Percentiles rank a stretch among this genome's conserved stretches.
Evolutionary conservation across 2,329 filamentous ascomycete species (phyloP).

Genomic region (Fusarium nematophilum): DNA sequence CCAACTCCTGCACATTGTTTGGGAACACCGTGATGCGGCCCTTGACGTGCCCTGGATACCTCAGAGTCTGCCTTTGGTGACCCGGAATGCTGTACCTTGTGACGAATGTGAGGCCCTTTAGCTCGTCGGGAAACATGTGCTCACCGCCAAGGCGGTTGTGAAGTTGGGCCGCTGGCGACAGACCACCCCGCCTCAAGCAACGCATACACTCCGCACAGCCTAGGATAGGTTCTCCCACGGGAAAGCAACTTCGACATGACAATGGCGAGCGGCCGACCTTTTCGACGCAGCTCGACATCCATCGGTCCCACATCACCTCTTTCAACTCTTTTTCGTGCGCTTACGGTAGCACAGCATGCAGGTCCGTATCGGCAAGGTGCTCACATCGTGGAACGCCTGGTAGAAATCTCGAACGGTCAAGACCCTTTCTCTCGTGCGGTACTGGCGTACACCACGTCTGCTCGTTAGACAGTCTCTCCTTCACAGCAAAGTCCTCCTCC

Average conservation of each 20-base stretch:
- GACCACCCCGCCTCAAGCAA: too few species aligned
- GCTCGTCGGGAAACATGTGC: constrained; percentile 3
- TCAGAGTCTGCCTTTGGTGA: not conserved
- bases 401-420: not conserved
- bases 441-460: constrained; percentile 1
- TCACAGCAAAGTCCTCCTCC: too few species aligned
- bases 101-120: constrained; percentile 6
- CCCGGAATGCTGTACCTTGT: too few species aligned
- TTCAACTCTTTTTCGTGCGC: not conserved
- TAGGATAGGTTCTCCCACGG: too few species aligned
- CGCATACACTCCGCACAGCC: too few species aligned
- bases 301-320: not conserved
- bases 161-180: too few species aligned
- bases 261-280: too few species aligned
- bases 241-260: too few species aligned
- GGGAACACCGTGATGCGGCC: constrained; percentile 11
- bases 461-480: too few species aligned
- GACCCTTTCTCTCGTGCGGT: constrained; percentile 2
- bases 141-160: constrained; percentile 15
- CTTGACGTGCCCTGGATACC: not conserved
- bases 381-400: not conserved
- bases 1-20: constrained; percentile 9
- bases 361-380: not conserved
- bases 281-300: too few species aligned
- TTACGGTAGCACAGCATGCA: constrained; percentile 8